A percentile compares a stretch with the other conserved stretches of the same genome.
Conservation (phyloP, 2,329 filamentous ascomycete genomes). For the Clarireedia homoeocarpa region DNA sequence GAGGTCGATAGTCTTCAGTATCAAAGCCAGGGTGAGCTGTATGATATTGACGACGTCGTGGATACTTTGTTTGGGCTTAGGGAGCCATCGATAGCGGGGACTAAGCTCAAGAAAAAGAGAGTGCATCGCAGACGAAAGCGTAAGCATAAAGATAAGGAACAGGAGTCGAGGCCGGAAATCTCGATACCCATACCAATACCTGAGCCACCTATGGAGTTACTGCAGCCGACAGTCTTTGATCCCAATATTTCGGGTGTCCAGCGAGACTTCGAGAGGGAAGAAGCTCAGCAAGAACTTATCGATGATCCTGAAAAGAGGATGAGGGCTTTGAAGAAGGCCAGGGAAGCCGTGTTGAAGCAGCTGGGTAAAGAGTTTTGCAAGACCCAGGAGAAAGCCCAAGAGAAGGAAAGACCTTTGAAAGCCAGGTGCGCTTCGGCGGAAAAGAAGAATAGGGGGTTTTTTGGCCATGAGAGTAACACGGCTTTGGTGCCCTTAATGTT, state of each 20-base stretch:
- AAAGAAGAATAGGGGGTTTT: slow-evolving; percentile 17
- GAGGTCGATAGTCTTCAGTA: slow-evolving; percentile 19
- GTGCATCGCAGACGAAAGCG: slow-evolving; percentile 22
- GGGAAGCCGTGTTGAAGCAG: slow-evolving; percentile 52
- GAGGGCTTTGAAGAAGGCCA: slow-evolving; percentile 49
- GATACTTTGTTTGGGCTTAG: slow-evolving; percentile 14
- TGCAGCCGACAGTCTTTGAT: slow-evolving; percentile 50
- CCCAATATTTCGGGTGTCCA: slow-evolving; percentile 48
- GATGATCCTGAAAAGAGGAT: slow-evolving; percentile 48
- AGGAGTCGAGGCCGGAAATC: slow-evolving; percentile 8
- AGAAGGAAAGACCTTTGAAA: slow-evolving; percentile 11
- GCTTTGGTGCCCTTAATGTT: slow-evolving; percentile 54
- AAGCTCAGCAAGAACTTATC: slow-evolving; percentile 46
- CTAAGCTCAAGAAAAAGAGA: slow-evolving; percentile 38
- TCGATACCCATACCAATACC: slow-evolving; percentile 23
- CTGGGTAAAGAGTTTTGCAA: slow-evolving; percentile 44
- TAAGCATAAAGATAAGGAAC: slow-evolving; percentile 30
- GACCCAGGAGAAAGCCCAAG: slow-evolving; percentile 14
- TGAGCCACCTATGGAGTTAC: slow-evolving; percentile 28
- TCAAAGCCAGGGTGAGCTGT: slow-evolving; percentile 19
- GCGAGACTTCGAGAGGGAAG: slow-evolving; percentile 49
- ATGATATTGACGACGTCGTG: slow-evolving; percentile 21
- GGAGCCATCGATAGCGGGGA: slow-evolving; percentile 31
- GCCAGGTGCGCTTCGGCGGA: slow-evolving; percentile 16
- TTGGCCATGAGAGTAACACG: slow-evolving; percentile 41